phyloP scores from a whole-genome alignment of 805 yeast species.

The Tetrapisispora phaffii region DNA sequence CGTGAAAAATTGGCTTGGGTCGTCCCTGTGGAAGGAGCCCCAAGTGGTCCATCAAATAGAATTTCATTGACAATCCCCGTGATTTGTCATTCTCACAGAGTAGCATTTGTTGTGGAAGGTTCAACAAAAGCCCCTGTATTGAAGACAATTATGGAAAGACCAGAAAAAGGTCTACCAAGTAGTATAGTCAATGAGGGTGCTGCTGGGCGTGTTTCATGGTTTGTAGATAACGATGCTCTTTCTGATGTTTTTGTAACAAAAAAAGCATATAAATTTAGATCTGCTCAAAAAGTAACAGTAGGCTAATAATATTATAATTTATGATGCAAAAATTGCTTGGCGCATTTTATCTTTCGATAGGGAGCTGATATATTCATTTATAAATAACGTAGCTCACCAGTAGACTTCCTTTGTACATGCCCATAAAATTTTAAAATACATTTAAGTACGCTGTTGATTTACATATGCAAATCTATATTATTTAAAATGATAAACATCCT shows the following conservation, averaged over 20 bases:
- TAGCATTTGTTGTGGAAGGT: constrained; percentile 94
- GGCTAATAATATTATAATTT: background rate
- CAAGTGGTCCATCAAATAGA: constrained; percentile 76
- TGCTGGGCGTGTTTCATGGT: constrained; percentile 96
- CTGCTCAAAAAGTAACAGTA: constrained; percentile 1
- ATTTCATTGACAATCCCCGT: constrained; percentile 90
- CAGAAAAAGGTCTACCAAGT: constrained; percentile 92
- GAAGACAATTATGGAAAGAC: constrained; percentile 88
- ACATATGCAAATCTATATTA: background rate
- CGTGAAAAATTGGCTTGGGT: constrained; percentile 93
- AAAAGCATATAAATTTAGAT: constrained; percentile 22
- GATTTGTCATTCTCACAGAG: constrained; percentile 84
- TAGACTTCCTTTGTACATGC: background rate
- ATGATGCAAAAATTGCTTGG: background rate
- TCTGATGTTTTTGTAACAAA: constrained; percentile 51
- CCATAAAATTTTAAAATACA: background rate
- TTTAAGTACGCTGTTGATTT: background rate
- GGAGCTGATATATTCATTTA: background rate
- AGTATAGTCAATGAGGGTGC: constrained; percentile 90
- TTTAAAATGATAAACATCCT: background rate
- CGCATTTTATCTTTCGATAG: background rate
- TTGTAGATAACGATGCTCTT: constrained; percentile 89
- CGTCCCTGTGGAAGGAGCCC: constrained; percentile 84
- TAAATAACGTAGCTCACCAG: background rate
- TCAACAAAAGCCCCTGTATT: constrained; percentile 88